Evolutionary conservation across 495 filamentous ascomycete genomes (phyloP).

Genomic region (Podospora appendiculata): DNA sequence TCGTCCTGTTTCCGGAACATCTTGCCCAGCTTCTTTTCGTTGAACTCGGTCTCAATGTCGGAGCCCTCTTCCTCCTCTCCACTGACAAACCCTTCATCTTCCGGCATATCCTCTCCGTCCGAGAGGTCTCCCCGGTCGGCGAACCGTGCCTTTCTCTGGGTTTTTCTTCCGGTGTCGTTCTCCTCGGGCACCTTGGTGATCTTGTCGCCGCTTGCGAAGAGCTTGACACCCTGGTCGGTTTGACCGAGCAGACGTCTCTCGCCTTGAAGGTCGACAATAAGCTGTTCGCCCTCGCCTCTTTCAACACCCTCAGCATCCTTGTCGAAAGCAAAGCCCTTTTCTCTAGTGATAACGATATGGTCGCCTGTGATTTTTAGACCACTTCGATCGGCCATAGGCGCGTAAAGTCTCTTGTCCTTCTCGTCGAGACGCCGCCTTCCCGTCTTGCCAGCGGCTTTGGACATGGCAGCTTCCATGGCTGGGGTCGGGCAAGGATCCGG

Average conservation of each 20-base stretch:
- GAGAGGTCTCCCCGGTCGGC: slow-evolving; percentile 50
- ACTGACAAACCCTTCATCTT: slow-evolving; percentile 54
- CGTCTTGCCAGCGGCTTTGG: slow-evolving; percentile 73
- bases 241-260: slow-evolving; percentile 78
- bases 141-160: slow-evolving; percentile 56
- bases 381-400: slow-evolving; percentile 95
- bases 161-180: slow-evolving; percentile 62
- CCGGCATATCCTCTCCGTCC: slow-evolving; percentile 43
- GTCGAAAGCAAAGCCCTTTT: slow-evolving; percentile 67
- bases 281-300: slow-evolving; percentile 82
- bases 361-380: slow-evolving; percentile 64
- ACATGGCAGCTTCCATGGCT: slow-evolving; percentile 74
- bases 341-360: slow-evolving; percentile 49
- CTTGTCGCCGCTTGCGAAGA: slow-evolving; percentile 72
- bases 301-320: slow-evolving; percentile 59
- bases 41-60: slow-evolving; percentile 47
- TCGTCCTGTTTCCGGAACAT: slow-evolving; percentile 41
- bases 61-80: slow-evolving; percentile 52
- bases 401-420: slow-evolving; percentile 91
- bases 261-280: slow-evolving; percentile 82
- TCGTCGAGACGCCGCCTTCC: slow-evolving; percentile 74
- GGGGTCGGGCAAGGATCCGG: slow-evolving; percentile 96
- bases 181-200: slow-evolving; percentile 55
- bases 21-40: slow-evolving; percentile 47
- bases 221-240: slow-evolving; percentile 67